These are phyloP conservation scores for Neopestalotiopsis sp. DNA, from an alignment of 2,329 filamentous ascomycete genomes.

Conservation along the genomic window DNA sequence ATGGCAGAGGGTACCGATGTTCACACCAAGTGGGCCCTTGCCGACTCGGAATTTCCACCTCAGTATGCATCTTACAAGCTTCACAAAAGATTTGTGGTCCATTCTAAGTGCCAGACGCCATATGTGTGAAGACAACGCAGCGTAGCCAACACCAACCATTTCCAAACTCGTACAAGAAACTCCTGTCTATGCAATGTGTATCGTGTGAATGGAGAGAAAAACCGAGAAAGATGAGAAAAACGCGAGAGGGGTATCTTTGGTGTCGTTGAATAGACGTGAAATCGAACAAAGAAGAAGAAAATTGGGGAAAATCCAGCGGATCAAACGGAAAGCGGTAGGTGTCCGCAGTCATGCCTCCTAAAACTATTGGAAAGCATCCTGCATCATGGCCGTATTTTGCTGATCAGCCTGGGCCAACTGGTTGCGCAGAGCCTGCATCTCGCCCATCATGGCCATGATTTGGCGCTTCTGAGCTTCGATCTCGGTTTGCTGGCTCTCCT, in stretches of 20 bases:
- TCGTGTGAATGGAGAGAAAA: background rate
- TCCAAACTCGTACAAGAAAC: background rate
- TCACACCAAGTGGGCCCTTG: no score
- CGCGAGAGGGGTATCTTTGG: slow-evolving; percentile 19
- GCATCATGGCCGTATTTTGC: background rate
- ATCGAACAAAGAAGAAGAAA: background rate
- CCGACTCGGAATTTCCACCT: no score
- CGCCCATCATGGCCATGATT: slow-evolving; percentile 51
- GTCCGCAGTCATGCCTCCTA: background rate
- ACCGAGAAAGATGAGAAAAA: background rate
- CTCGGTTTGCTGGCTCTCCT: slow-evolving; percentile 4
- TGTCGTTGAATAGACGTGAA: background rate
- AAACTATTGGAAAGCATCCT: background rate
- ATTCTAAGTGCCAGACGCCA: background rate
- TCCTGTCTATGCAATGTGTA: slow-evolving; percentile 11
- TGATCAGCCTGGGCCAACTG: background rate
- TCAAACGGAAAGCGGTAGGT: background rate
- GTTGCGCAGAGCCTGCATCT: slow-evolving; percentile 50
- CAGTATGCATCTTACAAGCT: no score
- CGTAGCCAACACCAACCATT: background rate
- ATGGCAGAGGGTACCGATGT: no score
- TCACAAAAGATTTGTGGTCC: background rate
- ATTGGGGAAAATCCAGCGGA: background rate
- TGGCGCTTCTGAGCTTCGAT: slow-evolving; percentile 21
- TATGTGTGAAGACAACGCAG: background rate